Percentiles rank a stretch among this genome's conserved stretches.
phyloP scores from a whole-genome alignment of 2,329 filamentous ascomycete genomes.

The Lithohypha guttulata region DNA sequence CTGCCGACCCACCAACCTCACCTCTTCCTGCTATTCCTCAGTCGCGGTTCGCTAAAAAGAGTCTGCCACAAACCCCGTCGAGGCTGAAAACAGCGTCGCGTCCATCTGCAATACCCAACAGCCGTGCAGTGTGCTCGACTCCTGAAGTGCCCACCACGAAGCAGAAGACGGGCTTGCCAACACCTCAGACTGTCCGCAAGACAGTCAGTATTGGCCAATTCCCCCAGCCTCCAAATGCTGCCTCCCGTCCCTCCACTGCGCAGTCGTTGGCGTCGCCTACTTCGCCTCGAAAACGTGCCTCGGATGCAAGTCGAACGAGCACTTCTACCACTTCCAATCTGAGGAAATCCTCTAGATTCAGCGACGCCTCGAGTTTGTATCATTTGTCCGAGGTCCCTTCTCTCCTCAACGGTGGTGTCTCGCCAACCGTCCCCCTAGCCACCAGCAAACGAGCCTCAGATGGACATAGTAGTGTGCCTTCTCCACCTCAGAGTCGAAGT shows the following conservation, averaged over 20 bases:
- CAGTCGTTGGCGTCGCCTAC: slow-evolving; percentile 34
- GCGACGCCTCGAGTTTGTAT: slow-evolving; percentile 42
- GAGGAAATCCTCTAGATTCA: slow-evolving; percentile 47
- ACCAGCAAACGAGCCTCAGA: slow-evolving; percentile 55
- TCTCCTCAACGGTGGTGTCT: slow-evolving; percentile 67
- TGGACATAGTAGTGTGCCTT: slow-evolving; percentile 64
- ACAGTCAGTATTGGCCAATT: slow-evolving; percentile 90
- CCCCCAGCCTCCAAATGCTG: slow-evolving; percentile 69
- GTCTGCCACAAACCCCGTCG: slow-evolving; percentile 33
- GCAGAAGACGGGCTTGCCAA: slow-evolving; percentile 31
- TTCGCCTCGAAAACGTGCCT: slow-evolving; percentile 21
- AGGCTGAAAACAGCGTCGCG: slow-evolving; percentile 36
- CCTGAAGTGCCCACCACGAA: slow-evolving; percentile 47
- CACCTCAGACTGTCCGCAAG: slow-evolving; percentile 66
- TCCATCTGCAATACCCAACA: slow-evolving; percentile 37
- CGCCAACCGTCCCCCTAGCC: slow-evolving; percentile 56
- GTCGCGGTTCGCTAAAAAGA: slow-evolving; percentile 52
- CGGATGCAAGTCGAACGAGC: slow-evolving; percentile 37
- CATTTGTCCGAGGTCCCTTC: slow-evolving; percentile 52
- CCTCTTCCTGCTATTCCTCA: slow-evolving; percentile 65
- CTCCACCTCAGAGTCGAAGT: slow-evolving; percentile 76
- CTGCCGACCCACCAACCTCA: slow-evolving; percentile 57
- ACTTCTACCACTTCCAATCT: slow-evolving; percentile 33
- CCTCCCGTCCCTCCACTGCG: slow-evolving; percentile 51
- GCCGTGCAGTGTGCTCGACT: slow-evolving; percentile 38